Percentiles rank a stretch among this genome's conserved stretches.
These are phyloP conservation scores for Grosmannia clavigera DNA, from an alignment of 2,329 filamentous ascomycete genomes.

Conservation along the genomic window DNA sequence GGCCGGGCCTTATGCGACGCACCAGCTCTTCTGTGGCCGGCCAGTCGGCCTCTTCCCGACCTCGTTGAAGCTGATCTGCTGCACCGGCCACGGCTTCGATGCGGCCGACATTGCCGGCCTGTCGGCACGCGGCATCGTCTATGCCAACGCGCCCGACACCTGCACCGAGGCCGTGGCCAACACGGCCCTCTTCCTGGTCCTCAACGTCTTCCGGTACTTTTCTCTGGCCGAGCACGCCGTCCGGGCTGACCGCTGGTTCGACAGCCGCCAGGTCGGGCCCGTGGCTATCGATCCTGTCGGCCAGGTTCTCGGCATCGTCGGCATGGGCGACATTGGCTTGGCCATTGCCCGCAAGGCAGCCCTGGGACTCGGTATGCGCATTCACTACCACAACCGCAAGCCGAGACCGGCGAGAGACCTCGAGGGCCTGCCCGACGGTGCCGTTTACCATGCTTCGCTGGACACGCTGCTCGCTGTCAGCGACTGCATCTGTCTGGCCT, in stretches of 20 bases:
- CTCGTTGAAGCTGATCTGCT: slow-evolving; percentile 14
- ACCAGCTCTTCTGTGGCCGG: slow-evolving; percentile 16
- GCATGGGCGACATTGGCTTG: slow-evolving; percentile 20
- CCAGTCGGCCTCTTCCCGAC: slow-evolving; percentile 13
- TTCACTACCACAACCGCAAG: slow-evolving; percentile 19
- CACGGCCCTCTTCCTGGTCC: slow-evolving; percentile 15
- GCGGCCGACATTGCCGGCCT: slow-evolving; percentile 14
- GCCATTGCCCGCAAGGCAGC: slow-evolving; percentile 19
- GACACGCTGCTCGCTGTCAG: slow-evolving; percentile 17
- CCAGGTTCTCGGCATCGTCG: slow-evolving; percentile 19
- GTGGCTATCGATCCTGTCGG: slow-evolving; percentile 15
- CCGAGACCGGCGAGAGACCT: slow-evolving; percentile 9
- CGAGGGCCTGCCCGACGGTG: slow-evolving; percentile 6
- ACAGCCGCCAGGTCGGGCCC: slow-evolving; percentile 11
- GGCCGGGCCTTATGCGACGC: slow-evolving; percentile 17
- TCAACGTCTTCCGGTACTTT: slow-evolving; percentile 15
- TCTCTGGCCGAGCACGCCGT: slow-evolving; percentile 13
- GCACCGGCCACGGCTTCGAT: slow-evolving; percentile 16
- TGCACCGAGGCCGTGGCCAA: slow-evolving; percentile 18
- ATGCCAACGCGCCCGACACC: slow-evolving; percentile 16
- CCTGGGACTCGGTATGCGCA: slow-evolving; percentile 17
- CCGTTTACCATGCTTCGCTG: slow-evolving; percentile 16
- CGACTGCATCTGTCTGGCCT: slow-evolving; percentile 21
- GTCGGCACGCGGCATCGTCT: slow-evolving; percentile 13
- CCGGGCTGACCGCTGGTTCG: slow-evolving; percentile 12